Evolutionary conservation across 805 yeast species (phyloP).

Genomic region (Alloascoidea africana): DNA sequence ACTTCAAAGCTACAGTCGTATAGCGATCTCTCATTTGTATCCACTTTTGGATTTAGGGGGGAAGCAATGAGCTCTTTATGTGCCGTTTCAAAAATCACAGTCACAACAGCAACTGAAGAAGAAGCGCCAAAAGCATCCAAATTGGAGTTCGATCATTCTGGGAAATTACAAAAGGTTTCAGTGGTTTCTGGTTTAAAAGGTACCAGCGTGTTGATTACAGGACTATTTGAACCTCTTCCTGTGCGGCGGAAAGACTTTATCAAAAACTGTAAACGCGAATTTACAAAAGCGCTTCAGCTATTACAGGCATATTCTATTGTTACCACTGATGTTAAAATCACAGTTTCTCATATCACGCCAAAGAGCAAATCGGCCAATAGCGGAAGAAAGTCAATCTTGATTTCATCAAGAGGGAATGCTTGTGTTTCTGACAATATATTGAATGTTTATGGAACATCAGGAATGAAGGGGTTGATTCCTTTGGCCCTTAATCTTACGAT

Average conservation of each 20-base stretch:
- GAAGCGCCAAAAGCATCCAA: slow-evolving; percentile 41
- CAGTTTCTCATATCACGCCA: slow-evolving; percentile 38
- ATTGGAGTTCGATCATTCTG: slow-evolving; percentile 39
- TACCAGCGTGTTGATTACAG: slow-evolving; percentile 41
- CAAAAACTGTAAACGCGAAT: slow-evolving; percentile 57
- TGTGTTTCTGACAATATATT: slow-evolving; percentile 41
- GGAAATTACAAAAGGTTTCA: slow-evolving; percentile 26
- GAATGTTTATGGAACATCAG: slow-evolving; percentile 56
- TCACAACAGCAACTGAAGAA: slow-evolving; percentile 28
- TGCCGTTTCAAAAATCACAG: slow-evolving; percentile 27
- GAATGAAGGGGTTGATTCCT: slow-evolving; percentile 39
- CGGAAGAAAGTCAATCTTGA: slow-evolving; percentile 34
- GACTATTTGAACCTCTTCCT: slow-evolving; percentile 57
- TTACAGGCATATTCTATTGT: slow-evolving; percentile 60
- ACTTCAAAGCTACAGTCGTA: slow-evolving; percentile 38
- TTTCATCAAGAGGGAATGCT: slow-evolving; percentile 40
- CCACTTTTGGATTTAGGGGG: slow-evolving; percentile 58
- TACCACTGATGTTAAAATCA: slow-evolving; percentile 38
- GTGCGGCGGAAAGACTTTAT: slow-evolving; percentile 67
- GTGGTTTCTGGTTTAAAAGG: slow-evolving; percentile 46
- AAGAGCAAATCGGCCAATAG: slow-evolving; percentile 6
- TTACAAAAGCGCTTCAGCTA: slow-evolving; percentile 44
- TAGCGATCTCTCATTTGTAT: slow-evolving; percentile 21
- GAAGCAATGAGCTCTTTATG: slow-evolving; percentile 46
- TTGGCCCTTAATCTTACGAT: slow-evolving; percentile 21